Conservation (phyloP, 257 asterid genomes). For the Solanum pinnatisectum region DNA sequence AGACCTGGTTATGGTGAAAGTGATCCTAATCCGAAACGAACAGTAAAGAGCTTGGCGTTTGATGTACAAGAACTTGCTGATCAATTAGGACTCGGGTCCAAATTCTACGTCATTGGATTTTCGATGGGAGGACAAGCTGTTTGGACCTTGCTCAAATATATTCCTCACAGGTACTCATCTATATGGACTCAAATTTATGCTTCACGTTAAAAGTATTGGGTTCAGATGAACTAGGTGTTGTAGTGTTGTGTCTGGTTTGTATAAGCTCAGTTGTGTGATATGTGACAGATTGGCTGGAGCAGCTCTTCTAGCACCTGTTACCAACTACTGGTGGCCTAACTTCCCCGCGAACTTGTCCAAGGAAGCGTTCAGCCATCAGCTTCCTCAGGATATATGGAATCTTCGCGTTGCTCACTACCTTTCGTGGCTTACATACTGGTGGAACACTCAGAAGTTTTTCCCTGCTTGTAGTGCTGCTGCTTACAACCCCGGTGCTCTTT, state of each 20-base stretch:
- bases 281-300: conserved; percentile 79
- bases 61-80: conserved; percentile 88
- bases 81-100: conserved; percentile 66
- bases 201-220: background rate
- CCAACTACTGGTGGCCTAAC: conserved; percentile 83
- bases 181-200: background rate
- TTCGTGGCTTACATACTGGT: conserved; percentile 88
- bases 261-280: background rate
- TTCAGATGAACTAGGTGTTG: background rate
- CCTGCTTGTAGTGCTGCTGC: conserved; percentile 34
- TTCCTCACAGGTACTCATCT: conserved; percentile 68
- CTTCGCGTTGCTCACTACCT: conserved; percentile 59
- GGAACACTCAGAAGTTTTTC: conserved; percentile 85
- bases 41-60: conserved; percentile 48
- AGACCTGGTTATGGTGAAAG: conserved; percentile 98
- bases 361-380: conserved; percentile 35
- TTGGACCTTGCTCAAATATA: conserved; percentile 84
- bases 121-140: conserved; percentile 85
- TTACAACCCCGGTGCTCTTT: conserved; percentile 16
- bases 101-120: conserved; percentile 61
- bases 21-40: conserved; percentile 62
- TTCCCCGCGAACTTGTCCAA: conserved; percentile 61
- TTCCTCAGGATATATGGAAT: conserved; percentile 66
- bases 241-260: background rate
- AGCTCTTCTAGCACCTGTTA: conserved; percentile 61